These are phyloP conservation scores for Bruguiera hainesii DNA, from an alignment of 441 rosid genomes.

Conservation along the genomic window DNA sequence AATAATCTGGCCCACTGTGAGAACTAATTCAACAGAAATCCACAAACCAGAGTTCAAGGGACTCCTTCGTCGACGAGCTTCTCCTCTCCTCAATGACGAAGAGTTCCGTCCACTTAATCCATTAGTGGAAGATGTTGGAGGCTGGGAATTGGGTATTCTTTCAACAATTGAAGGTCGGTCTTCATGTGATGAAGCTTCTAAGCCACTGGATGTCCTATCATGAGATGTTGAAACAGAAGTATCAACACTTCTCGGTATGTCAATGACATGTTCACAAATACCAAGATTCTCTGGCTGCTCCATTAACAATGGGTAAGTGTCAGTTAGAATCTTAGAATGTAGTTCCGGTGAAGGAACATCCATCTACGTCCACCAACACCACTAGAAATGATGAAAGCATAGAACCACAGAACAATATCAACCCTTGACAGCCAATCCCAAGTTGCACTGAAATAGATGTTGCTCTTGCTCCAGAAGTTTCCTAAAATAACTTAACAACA, in stretches of 20 bases:
- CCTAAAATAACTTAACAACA: constrained; percentile 16
- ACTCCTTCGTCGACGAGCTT: constrained; percentile 70
- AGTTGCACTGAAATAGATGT: background rate
- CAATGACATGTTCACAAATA: constrained; percentile 56
- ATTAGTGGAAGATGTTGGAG: constrained; percentile 41
- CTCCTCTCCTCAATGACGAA: constrained; percentile 51
- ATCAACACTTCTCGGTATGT: constrained; percentile 46
- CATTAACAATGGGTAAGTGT: constrained; percentile 56
- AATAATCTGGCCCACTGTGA: constrained; percentile 82
- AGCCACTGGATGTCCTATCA: constrained; percentile 52
- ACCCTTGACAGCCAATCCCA: constrained; percentile 2
- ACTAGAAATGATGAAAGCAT: constrained; percentile 32
- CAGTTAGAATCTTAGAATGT: constrained; percentile 36
- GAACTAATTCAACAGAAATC: constrained; percentile 82
- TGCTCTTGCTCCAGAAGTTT: constrained; percentile 18
- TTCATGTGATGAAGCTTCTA: constrained; percentile 49
- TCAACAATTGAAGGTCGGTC: constrained; percentile 44
- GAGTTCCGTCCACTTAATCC: constrained; percentile 48
- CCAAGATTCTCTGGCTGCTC: constrained; percentile 44
- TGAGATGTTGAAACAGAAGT: constrained; percentile 41
- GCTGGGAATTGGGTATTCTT: constrained; percentile 34
- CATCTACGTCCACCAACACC: constrained; percentile 56
- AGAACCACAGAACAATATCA: constrained; percentile 28
- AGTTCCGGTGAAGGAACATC: constrained; percentile 54
- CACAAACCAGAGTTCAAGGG: constrained; percentile 90